Evolutionary conservation across 805 yeast genomes (phyloP), one percentile per base, ranked within the genome.

Genomic region (Teunomyces aglyptinius): DNA sequence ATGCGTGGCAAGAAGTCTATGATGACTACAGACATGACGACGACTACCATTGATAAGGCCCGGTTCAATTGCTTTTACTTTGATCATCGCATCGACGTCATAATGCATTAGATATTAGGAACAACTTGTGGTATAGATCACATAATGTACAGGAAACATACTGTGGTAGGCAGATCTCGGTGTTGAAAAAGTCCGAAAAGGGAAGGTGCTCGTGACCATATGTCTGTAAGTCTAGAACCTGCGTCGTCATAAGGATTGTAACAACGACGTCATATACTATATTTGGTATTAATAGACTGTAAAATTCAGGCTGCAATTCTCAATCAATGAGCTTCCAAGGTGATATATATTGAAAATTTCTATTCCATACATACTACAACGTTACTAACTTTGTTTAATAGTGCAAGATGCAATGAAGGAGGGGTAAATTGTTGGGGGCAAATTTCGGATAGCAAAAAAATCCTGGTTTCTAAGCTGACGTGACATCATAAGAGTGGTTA

Each of bases 21-120:
- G 75, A 72, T 43, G 77, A 70, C 49, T 72, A 72, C 54, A 59
- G 68, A 44, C 60, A 70, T 51, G 72, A 71, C 48, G 76, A 72
- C 47, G 75, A 71, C 45, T 47, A 41, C 26, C 59, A 51, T 38
- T 61, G 51, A 38, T 19, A 15, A 18, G 38, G 15, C 36, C 19
- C 39, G 39, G 28, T 22, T 32, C 20, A 26, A 44, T 22, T 43
- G 43, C 15, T 5, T 35, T 35, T 43, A 41, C 15, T 29, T 20
- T 15, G 13, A 22, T 11, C 18, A 19, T 36, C 39, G 22, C 24
- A 8, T 13, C 39, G 39, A 20, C 39, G 39, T 34, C 38, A 34
- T 34, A 10, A 19, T 34, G 8, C 38, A 18, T 34, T 16, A 19
- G 24, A 5, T 19, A 19, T 12, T 2, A 24, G 38, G 38, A 34